Percentiles rank a stretch among this genome's conserved stretches.
phyloP scores from a whole-genome alignment of 345 rosid genomes.

The Crucihimalaya himalaica region DNA sequence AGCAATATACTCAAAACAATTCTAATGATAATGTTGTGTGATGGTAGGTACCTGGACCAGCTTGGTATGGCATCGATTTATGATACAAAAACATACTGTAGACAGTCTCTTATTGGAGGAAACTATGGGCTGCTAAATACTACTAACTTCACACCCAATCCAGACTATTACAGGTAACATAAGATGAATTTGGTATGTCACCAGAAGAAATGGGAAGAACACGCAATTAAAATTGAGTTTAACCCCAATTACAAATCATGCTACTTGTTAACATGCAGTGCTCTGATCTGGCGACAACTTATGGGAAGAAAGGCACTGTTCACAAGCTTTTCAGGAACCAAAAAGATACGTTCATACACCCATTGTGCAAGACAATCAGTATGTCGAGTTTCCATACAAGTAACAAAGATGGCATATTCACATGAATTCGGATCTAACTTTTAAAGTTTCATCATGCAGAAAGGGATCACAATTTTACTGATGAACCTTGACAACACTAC shows the following conservation, averaged over 20 bases:
- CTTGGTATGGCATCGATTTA: constrained; percentile 72
- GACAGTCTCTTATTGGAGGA: constrained; percentile 88
- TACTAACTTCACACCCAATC: constrained; percentile 79
- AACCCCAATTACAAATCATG: neutral
- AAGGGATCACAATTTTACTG: constrained; percentile 65
- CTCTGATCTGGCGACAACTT: constrained; percentile 85
- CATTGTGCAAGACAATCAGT: constrained; percentile 84
- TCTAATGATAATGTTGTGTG: constrained; percentile 3
- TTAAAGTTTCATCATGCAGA: constrained; percentile 49
- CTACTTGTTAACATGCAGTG: constrained; percentile 51
- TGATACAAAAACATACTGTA: constrained; percentile 86
- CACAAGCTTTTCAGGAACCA: constrained; percentile 64
- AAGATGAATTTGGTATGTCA: neutral
- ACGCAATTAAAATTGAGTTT: neutral
- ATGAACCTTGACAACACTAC: constrained; percentile 76
- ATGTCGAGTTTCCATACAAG: constrained; percentile 34
- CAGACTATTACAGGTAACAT: constrained; percentile 82
- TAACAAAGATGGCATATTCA: neutral
- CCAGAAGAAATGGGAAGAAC: neutral
- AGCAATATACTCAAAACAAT: neutral
- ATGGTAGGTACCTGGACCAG: constrained; percentile 89
- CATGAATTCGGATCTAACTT: neutral
- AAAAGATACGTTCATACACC: constrained; percentile 72
- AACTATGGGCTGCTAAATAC: constrained; percentile 84
- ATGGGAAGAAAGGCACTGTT: constrained; percentile 78